These are phyloP conservation scores for Lactifluus subvellereus DNA, from an alignment of 768 basidiomycete species.

Conservation along the genomic window DNA sequence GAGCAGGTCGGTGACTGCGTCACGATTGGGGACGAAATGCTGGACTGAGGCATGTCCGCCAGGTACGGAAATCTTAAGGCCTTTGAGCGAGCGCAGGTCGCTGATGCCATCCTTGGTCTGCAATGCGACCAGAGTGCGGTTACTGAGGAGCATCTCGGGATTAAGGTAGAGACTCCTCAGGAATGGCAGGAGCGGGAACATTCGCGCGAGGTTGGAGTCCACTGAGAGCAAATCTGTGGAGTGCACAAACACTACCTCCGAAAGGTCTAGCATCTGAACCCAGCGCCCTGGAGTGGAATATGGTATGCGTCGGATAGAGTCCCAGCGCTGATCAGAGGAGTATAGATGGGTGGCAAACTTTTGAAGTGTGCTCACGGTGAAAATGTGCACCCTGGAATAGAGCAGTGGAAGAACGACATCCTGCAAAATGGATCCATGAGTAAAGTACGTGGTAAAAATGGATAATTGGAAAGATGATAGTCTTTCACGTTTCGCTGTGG, in stretches of 20 bases:
- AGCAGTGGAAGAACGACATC: conserved; percentile 60
- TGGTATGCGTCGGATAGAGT: conserved; percentile 80
- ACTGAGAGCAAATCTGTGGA: conserved; percentile 42
- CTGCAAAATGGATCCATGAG: conserved; percentile 34
- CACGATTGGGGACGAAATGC: not conserved
- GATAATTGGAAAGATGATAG: not conserved
- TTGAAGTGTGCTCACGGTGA: conserved; percentile 41
- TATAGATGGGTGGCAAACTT: conserved; percentile 55
- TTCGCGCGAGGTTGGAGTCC: conserved; percentile 55
- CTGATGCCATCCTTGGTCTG: conserved; percentile 20
- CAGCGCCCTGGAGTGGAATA: conserved; percentile 86
- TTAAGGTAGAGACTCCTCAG: conserved; percentile 16
- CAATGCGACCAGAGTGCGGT: conserved; percentile 10
- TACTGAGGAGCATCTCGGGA: conserved; percentile 18
- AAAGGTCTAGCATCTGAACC: conserved; percentile 72
- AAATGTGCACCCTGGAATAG: conserved; percentile 50
- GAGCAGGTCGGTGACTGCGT: conserved; percentile 12
- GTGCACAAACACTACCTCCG: conserved; percentile 40
- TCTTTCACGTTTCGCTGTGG: not conserved
- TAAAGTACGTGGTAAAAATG: not conserved
- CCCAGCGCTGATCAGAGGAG: conserved; percentile 73
- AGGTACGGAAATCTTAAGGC: conserved; percentile 18
- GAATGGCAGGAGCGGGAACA: conserved; percentile 52
- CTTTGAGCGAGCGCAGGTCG: conserved; percentile 16
- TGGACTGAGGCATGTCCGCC: conserved; percentile 8